These are phyloP conservation scores for Thermochaetoides thermophila DNA, from an alignment of 495 filamentous ascomycete species.

Conservation along the genomic window DNA sequence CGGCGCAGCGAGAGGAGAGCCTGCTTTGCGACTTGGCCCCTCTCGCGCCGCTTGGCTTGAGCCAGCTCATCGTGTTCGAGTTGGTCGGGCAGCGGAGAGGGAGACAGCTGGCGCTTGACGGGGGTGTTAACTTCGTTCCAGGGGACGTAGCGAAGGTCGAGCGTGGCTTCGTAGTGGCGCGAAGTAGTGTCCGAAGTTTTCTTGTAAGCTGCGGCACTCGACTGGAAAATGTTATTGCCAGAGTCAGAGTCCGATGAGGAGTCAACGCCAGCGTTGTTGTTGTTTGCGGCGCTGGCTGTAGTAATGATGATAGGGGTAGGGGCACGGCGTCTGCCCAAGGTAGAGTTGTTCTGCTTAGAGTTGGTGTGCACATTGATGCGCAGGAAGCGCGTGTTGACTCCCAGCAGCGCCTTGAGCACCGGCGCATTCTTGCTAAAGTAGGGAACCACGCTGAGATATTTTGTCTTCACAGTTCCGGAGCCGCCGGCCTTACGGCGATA, in stretches of 20 bases:
- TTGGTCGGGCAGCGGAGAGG: neutral
- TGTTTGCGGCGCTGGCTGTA: neutral
- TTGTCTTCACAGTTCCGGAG: no score
- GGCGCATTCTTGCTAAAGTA: constrained; percentile 9
- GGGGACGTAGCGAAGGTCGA: constrained; percentile 14
- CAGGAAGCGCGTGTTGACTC: constrained; percentile 12
- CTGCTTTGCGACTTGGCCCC: constrained; percentile 3
- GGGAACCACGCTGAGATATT: constrained; percentile 10
- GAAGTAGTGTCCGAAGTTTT: neutral
- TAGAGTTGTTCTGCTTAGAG: no score
- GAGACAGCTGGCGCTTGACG: constrained; percentile 2
- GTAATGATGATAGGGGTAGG: no score
- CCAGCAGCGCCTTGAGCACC: constrained; percentile 7
- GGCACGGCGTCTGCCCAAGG: no score
- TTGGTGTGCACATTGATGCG: constrained; percentile 14
- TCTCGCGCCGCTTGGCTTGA: neutral
- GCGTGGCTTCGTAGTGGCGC: constrained; percentile 15
- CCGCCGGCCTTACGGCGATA: neutral
- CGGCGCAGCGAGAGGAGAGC: constrained; percentile 4
- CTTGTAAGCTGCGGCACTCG: neutral
- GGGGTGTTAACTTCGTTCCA: no score
- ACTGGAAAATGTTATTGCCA: no score
- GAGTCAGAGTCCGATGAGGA: neutral
- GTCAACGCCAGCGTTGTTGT: neutral
- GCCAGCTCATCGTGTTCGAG: constrained; percentile 9